Evolutionary conservation across 2,329 filamentous ascomycete genomes (phyloP), one percentile per base, ranked within the genome.

Genomic region (Pseudogymnoascus sp.): DNA sequence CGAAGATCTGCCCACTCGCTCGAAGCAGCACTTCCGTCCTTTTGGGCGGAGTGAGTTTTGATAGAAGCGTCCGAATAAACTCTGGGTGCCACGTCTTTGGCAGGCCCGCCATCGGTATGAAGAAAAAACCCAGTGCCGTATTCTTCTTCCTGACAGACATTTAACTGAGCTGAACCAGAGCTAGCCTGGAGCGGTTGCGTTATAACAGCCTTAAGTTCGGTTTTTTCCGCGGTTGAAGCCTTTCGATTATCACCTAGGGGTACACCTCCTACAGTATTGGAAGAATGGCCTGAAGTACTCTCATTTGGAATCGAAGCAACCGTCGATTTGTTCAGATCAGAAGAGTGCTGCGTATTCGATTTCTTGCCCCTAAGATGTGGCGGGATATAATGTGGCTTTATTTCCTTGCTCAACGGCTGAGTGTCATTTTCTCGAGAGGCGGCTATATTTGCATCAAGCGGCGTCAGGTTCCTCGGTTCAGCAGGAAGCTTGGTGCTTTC

Each of bases 331-430:
- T 57, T 57, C 16, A 34, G n/a, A 10, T 16, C 39, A 51, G 51
- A 43, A 64, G 25, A 28, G 10, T 54, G 62, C 7, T 13, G 31
- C 13, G 60, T n/a, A 23, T 21, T 23, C n/a, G 39, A 28, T 34
- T 65, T 60, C n/a, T 51, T 16, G 25, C 36, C 64, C 45, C 51
- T 36, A 14, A 64, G 41, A 57, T 65, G 62, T 36, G 62, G 64
- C 6, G 62, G 62, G 34, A 64, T 28, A 62, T 54, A 54, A 45
- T 34, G 13, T 21, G 43, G 25, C 14, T 37, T 63, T 39, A 31
- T 4, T 34, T 34, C 51, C 6, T 7, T 34, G 3, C 19, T 34
- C 28, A 3, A 21, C 3, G 3, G n/a, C 28, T 57, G 28, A 11
- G 51, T 21, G 16, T 10, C n/a, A 34, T 57, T 19, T 57, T 13